Conservation (phyloP, 2,329 filamentous ascomycete species). For the Orbilia ellipsospora region DNA sequence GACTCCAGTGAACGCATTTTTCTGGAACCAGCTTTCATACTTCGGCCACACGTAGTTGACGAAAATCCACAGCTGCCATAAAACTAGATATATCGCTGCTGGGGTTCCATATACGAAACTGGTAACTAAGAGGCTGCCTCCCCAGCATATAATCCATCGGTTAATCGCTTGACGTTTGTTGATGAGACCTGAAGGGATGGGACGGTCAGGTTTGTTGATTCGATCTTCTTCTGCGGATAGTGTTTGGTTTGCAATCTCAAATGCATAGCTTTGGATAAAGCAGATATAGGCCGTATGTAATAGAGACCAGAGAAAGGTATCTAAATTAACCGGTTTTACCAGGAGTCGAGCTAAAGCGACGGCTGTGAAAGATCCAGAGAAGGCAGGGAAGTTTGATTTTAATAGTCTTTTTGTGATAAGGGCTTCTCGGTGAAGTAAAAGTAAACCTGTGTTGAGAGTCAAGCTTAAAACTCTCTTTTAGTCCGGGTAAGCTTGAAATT, state of each 20-base stretch:
- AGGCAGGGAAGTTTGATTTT: no score
- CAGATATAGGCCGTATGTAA: background rate
- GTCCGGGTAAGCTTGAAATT: no score
- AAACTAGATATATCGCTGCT: background rate
- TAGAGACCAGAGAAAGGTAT: background rate
- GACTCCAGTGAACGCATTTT: background rate
- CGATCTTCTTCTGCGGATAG: background rate
- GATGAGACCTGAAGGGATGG: background rate
- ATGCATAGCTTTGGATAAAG: background rate
- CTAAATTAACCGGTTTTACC: background rate
- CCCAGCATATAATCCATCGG: conserved; percentile 1
- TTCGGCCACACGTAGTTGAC: conserved; percentile 4
- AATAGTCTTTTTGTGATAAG: no score
- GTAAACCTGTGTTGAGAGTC: no score
- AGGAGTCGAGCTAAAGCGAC: background rate
- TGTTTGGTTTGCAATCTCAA: conserved; percentile 8
- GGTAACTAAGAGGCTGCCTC: background rate
- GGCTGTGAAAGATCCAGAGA: no score
- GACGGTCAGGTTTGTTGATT: background rate
- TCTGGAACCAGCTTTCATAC: background rate
- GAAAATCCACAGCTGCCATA: background rate
- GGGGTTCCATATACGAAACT: background rate
- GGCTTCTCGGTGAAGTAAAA: no score
- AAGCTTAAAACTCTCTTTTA: no score
- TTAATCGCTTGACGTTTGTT: background rate